Evolutionary conservation across 2,329 filamentous ascomycete genomes (phyloP).

Genomic region (Pezicula carpinea): DNA sequence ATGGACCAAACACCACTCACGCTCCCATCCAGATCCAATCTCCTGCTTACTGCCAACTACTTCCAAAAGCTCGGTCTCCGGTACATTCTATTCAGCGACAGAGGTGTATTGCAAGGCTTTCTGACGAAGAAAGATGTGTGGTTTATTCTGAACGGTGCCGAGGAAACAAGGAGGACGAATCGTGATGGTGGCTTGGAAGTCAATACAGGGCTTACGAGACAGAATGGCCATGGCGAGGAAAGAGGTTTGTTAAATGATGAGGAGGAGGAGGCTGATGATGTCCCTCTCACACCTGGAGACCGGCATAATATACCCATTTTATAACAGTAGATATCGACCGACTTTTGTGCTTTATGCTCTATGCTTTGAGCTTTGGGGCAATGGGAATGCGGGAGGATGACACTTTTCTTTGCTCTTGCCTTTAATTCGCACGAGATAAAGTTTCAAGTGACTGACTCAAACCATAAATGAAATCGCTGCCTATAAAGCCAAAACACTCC

Average conservation of each 20-base stretch:
- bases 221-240: conserved; percentile 36
- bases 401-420: too few relatives aligned
- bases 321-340: conserved; percentile 9
- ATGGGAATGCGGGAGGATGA: too few relatives aligned
- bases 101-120: conserved; percentile 75
- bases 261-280: conserved; percentile 24
- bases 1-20: conserved; percentile 99
- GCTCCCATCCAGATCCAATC: conserved; percentile 67
- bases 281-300: conserved; percentile 12
- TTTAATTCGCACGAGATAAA: too few relatives aligned
- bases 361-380: too few relatives aligned
- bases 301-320: conserved; percentile 18
- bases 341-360: too few relatives aligned
- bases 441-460: too few relatives aligned
- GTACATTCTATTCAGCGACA: conserved; percentile 83
- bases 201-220: conserved; percentile 33
- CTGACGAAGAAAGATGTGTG: conserved; percentile 98
- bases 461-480: too few relatives aligned
- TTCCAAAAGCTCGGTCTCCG: conserved; percentile 91
- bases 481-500: too few relatives aligned
- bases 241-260: conserved; percentile 37
- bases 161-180: conserved; percentile 47
- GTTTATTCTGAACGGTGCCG: conserved; percentile 80
- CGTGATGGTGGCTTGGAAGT: conserved; percentile 29
- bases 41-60: conserved; percentile 85